Base-by-base conservation (phyloP, 73 alveolate species). In the Breviolum minutum region DNA sequence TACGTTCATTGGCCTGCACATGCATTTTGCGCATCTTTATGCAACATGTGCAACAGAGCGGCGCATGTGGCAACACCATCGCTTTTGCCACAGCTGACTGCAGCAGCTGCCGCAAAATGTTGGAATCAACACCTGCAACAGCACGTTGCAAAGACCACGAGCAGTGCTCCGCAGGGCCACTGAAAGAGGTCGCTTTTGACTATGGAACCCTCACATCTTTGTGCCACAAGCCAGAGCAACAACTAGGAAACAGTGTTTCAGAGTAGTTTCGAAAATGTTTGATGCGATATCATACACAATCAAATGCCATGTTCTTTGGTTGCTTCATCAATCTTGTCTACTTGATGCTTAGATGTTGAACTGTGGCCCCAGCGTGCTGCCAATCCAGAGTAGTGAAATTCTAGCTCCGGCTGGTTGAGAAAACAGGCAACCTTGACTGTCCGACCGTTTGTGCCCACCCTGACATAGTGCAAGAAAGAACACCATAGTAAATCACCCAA, bases 381-480 rank as follows among this genome's bases (percentile, higher is more conserved):
- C 48, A 92, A 80, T 7, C 98, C 98, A n/a, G 91, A 74, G 68
- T 92, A 92, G 81, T 92, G 91, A n/a, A 92, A 76, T 69, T 92
- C 73, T n/a, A 92, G 80, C 13, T 73, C 98, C 8, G 98, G 98
- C 19, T 32, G 91, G 80, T 92, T 73, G 80, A 92, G 83, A 64
- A 92, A 92, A 91, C 98, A 74, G 1, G 66, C 98, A 26, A 90
- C 97, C 97, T 90, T 7, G 29, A 30, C 54, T 40, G 63, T n/a
- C 63, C 24, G 82, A 29, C 24, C 8, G 82, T 26, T 73, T 73
- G 8, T 40, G 17, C 24, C 40, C 17, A 24, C 24, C 29, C 82
- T 73, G 54, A 16, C 29, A 26, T n/a, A n/a, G n/a, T n/a, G n/a
- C n/a, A n/a, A n/a, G n/a, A n/a, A n/a, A n/a, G n/a, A n/a, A n/a